phyloP scores from a whole-genome alignment of 441 rosid species.

The Melastoma candidum region DNA sequence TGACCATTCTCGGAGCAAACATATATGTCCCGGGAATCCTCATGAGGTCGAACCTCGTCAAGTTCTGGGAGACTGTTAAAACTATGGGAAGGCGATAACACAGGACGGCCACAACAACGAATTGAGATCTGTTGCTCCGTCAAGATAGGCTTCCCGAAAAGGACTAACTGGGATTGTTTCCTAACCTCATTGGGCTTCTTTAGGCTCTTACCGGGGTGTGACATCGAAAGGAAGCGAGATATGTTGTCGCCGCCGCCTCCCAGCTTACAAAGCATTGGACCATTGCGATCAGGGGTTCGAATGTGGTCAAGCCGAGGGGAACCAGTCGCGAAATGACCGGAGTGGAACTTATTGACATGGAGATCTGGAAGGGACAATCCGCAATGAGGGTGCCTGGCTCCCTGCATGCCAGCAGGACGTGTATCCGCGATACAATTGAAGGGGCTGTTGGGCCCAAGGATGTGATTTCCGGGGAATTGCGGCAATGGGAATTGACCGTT shows the following conservation, averaged over 20 bases:
- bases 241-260: constrained; percentile 14
- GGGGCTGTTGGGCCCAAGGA: constrained; percentile 45
- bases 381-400: constrained; percentile 22
- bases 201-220: constrained; percentile 1
- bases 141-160: constrained; percentile 16
- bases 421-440: constrained; percentile 53
- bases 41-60: constrained; percentile 23
- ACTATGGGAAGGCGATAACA: not conserved
- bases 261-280: constrained; percentile 25
- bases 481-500: constrained; percentile 58
- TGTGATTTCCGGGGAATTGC: constrained; percentile 45
- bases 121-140: constrained; percentile 16
- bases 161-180: constrained; percentile 11
- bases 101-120: constrained; percentile 4
- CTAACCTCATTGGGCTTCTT: constrained; percentile 12
- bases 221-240: constrained; percentile 13
- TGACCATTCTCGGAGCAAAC: constrained; percentile 33
- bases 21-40: constrained; percentile 25
- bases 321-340: not conserved
- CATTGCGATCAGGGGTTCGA: constrained; percentile 2
- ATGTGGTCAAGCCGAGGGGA: constrained; percentile 16
- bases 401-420: constrained; percentile 99
- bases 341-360: constrained; percentile 1
- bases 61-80: constrained; percentile 17
- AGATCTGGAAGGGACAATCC: constrained; percentile 4